Percentiles rank a stretch among this genome's conserved stretches.
Evolutionary conservation across 2,329 filamentous ascomycete genomes (phyloP).

Genomic region (Fonsecaea pedrosoi): DNA sequence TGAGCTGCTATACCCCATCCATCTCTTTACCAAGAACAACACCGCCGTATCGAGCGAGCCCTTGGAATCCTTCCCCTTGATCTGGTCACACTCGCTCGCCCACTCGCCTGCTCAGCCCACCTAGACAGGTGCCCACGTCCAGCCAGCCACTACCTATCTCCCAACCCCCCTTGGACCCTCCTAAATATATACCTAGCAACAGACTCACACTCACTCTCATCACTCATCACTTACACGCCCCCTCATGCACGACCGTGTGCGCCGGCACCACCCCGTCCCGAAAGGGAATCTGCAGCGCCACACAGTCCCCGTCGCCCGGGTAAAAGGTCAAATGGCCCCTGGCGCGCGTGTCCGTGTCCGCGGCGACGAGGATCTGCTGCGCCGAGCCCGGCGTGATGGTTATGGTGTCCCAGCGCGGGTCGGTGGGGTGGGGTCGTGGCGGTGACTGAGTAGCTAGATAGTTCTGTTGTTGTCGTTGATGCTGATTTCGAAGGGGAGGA

Average conservation of each 20-base stretch:
- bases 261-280: conserved; percentile 30
- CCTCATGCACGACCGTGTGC: conserved; percentile 22
- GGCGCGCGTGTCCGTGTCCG: conserved; percentile 38
- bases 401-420: conserved; percentile 3
- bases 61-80: too few relatives aligned
- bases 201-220: not conserved
- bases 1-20: too few relatives aligned
- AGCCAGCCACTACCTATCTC: too few relatives aligned
- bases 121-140: too few relatives aligned
- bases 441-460: not conserved
- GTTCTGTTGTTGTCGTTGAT: not conserved
- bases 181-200: too few relatives aligned
- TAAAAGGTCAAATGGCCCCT: conserved; percentile 42
- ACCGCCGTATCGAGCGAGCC: too few relatives aligned
- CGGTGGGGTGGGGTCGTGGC: conserved; percentile 1
- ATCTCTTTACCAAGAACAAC: too few relatives aligned
- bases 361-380: conserved; percentile 40
- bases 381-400: conserved; percentile 21
- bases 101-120: too few relatives aligned
- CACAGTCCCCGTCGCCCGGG: conserved; percentile 38
- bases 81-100: too few relatives aligned
- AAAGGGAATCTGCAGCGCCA: conserved; percentile 43
- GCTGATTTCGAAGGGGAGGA: not conserved
- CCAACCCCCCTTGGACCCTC: too few relatives aligned
- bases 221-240: conserved; percentile 22